Percentiles rank a stretch among this genome's conserved stretches.
Conservation (phyloP, 73 alveolate genomes). For the Durusdinium trenchii region DNA sequence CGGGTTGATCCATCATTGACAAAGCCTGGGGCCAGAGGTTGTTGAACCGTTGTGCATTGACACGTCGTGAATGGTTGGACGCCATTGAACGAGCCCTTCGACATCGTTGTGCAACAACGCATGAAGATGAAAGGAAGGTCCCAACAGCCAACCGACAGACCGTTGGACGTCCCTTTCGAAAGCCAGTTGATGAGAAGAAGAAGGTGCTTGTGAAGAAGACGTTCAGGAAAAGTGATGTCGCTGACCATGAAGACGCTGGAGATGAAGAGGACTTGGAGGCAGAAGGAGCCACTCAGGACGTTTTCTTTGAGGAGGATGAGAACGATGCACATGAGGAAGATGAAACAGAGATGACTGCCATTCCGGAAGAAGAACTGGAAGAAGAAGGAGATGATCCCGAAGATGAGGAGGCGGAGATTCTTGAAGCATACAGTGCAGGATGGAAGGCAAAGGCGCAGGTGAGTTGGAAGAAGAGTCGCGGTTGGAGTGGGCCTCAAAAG, state of each 20-base stretch:
- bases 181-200: background rate
- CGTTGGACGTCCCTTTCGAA: background rate
- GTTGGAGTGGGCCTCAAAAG: too few relatives aligned
- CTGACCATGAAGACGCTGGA: background rate
- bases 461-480: background rate
- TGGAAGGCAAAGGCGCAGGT: slow-evolving; percentile 27
- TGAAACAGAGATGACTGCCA: too few relatives aligned
- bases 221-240: background rate
- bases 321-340: background rate
- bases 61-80: too few relatives aligned
- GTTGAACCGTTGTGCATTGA: too few relatives aligned
- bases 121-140: too few relatives aligned
- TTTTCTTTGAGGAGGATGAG: background rate
- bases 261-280: background rate
- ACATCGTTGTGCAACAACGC: too few relatives aligned
- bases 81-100: too few relatives aligned
- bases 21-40: too few relatives aligned
- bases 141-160: too few relatives aligned
- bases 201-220: too few relatives aligned
- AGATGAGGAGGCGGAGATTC: background rate
- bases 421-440: slow-evolving; percentile 11
- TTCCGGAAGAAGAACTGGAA: background rate
- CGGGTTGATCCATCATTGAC: too few relatives aligned
- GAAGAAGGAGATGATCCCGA: background rate
- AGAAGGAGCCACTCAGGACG: background rate